These are phyloP conservation scores for Gnetum montanum DNA, from an alignment of 75 land plant genomes.

Conservation along the genomic window DNA sequence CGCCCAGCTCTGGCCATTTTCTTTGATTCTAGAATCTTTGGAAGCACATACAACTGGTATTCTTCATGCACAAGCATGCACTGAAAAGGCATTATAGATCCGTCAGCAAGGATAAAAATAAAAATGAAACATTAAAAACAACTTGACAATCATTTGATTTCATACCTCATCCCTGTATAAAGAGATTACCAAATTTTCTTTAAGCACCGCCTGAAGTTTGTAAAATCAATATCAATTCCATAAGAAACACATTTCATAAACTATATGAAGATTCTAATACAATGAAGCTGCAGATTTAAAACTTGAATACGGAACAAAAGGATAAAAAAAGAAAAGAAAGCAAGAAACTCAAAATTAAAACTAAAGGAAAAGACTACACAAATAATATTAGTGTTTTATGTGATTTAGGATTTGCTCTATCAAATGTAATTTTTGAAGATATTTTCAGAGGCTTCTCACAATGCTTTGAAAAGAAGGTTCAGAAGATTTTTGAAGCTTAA, in stretches of 20 bases:
- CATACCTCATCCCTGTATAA: constrained; percentile 91
- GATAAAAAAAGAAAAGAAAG: no score
- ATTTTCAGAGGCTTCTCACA: no score
- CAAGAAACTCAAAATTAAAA: no score
- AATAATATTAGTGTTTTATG: no score
- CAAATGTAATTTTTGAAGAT: no score
- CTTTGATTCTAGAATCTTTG: constrained; percentile 84
- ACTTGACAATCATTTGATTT: no score
- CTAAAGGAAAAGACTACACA: no score
- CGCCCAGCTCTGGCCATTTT: constrained; percentile 98
- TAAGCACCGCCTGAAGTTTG: constrained; percentile 67
- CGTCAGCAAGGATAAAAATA: constrained; percentile 2
- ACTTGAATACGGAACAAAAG: no score
- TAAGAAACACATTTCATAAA: background rate
- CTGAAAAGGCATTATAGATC: constrained; percentile 52
- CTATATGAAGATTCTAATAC: background rate
- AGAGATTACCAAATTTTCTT: constrained; percentile 77
- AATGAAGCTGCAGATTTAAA: no score
- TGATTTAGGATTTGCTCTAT: no score
- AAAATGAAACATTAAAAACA: background rate
- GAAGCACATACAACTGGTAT: constrained; percentile 88
- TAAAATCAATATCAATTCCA: background rate
- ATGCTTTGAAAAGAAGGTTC: no score
- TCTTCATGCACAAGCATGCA: constrained; percentile 83
- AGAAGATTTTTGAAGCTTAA: no score